These are phyloP conservation scores for Neofusicoccum sp. DNA, from an alignment of 2,329 filamentous ascomycete genomes.

Conservation along the genomic window DNA sequence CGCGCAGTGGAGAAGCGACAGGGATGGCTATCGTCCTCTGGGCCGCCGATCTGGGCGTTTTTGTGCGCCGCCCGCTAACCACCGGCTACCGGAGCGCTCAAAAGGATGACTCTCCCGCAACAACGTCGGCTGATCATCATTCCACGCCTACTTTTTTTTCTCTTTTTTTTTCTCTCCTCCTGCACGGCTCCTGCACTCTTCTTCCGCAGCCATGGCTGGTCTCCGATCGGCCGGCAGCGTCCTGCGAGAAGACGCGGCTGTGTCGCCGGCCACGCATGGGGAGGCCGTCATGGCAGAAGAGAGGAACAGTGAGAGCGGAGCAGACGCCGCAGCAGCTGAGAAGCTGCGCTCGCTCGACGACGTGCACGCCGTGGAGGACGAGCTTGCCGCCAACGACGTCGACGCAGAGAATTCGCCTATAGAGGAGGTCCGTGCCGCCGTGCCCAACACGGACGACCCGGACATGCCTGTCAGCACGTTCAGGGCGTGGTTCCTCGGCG, in stretches of 20 bases:
- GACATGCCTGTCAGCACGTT: conserved; percentile 42
- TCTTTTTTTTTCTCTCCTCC: background rate
- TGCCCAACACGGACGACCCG: conserved; percentile 46
- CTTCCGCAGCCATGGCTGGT: background rate
- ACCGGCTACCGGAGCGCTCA: background rate
- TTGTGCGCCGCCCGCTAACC: background rate
- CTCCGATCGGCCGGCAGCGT: background rate
- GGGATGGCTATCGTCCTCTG: background rate
- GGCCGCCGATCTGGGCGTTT: background rate
- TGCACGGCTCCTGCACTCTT: background rate
- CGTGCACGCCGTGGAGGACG: background rate
- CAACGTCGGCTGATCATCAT: conserved; percentile 12
- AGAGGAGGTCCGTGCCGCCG: conserved; percentile 22
- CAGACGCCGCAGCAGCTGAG: background rate
- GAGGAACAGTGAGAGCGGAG: conserved; percentile 1
- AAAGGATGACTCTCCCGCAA: conserved; percentile 7
- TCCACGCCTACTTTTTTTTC: conserved; percentile 4
- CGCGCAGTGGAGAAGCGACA: background rate
- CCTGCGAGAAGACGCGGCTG: background rate
- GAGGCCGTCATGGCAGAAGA: background rate
- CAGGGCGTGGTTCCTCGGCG: conserved; percentile 46
- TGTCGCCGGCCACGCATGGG: background rate
- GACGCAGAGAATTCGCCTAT: conserved; percentile 12
- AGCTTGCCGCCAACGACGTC: conserved; percentile 9
- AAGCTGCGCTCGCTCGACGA: background rate